A percentile compares a stretch with the other conserved stretches of the same genome.
Conservation (phyloP, 768 basidiomycete species). For the Cyclocybe cylindracea region DNA sequence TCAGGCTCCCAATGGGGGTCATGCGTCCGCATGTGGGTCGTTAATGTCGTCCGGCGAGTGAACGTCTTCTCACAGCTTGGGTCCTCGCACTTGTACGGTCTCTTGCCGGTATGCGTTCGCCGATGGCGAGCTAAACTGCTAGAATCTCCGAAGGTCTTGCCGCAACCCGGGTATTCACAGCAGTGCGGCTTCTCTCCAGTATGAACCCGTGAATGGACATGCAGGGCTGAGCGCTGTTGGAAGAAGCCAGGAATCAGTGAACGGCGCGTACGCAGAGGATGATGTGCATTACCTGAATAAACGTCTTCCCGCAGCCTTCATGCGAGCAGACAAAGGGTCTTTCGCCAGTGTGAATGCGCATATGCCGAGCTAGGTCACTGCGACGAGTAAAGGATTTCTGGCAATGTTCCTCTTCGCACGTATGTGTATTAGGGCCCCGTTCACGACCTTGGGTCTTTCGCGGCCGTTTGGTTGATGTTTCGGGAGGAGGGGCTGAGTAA, state of each 20-base stretch:
- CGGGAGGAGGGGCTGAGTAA: constrained; percentile 26
- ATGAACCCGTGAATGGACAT: constrained; percentile 87
- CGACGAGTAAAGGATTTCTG: constrained; percentile 80
- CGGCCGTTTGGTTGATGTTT: constrained; percentile 30
- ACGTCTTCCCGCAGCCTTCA: constrained; percentile 81
- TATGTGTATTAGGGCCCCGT: constrained; percentile 50
- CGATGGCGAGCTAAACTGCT: constrained; percentile 91
- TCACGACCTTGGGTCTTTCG: constrained; percentile 47
- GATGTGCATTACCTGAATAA: constrained; percentile 71
- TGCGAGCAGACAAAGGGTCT: constrained; percentile 79
- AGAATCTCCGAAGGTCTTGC: constrained; percentile 88
- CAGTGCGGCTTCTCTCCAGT: constrained; percentile 92
- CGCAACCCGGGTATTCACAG: constrained; percentile 88
- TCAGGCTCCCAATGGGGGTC: constrained; percentile 86
- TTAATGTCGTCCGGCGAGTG: constrained; percentile 82
- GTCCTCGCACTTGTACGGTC: constrained; percentile 85
- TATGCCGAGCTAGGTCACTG: constrained; percentile 84
- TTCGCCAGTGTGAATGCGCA: constrained; percentile 90
- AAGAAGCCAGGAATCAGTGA: constrained; percentile 4
- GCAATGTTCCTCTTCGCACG: constrained; percentile 73
- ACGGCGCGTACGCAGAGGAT: background rate
- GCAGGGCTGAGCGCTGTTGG: constrained; percentile 80
- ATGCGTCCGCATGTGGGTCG: constrained; percentile 86
- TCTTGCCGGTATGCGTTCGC: constrained; percentile 84
- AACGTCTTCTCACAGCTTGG: constrained; percentile 85